Conservation (phyloP, 495 filamentous ascomycete genomes). For the Penicillium salamii region DNA sequence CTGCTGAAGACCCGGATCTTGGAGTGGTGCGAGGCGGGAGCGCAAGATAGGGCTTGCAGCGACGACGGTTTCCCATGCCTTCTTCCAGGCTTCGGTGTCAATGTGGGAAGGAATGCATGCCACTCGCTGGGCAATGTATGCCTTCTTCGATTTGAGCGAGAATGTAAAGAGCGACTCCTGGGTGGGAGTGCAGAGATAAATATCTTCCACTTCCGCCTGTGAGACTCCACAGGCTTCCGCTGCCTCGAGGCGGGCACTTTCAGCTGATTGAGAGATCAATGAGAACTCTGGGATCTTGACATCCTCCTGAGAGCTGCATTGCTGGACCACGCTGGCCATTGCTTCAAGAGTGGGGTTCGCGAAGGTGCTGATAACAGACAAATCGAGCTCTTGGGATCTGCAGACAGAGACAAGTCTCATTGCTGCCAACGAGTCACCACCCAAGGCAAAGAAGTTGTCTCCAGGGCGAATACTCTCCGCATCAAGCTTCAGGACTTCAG, state of each 20-base stretch:
- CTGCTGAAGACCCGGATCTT: constrained; percentile 54
- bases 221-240: constrained; percentile 27
- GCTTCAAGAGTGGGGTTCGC: constrained; percentile 45
- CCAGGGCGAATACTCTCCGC: constrained; percentile 27
- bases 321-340: constrained; percentile 28
- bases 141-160: constrained; percentile 52
- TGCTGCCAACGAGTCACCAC: constrained; percentile 61
- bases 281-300: constrained; percentile 30
- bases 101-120: constrained; percentile 38
- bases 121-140: constrained; percentile 57
- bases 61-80: constrained; percentile 49
- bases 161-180: constrained; percentile 64
- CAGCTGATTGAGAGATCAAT: constrained; percentile 28
- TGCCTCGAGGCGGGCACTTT: constrained; percentile 30
- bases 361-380: constrained; percentile 44
- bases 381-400: constrained; percentile 28
- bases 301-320: constrained; percentile 6
- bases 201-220: constrained; percentile 36
- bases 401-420: constrained; percentile 49
- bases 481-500: constrained; percentile 35
- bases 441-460: constrained; percentile 57
- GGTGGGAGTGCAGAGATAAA: constrained; percentile 63
- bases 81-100: constrained; percentile 36
- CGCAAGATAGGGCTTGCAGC: constrained; percentile 52
- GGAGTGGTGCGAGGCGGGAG: constrained; percentile 56